A percentile compares a stretch with the other conserved stretches of the same genome.
These are phyloP conservation scores for Penicillium samsonianum DNA, from an alignment of 495 filamentous ascomycete species.

Conservation along the genomic window DNA sequence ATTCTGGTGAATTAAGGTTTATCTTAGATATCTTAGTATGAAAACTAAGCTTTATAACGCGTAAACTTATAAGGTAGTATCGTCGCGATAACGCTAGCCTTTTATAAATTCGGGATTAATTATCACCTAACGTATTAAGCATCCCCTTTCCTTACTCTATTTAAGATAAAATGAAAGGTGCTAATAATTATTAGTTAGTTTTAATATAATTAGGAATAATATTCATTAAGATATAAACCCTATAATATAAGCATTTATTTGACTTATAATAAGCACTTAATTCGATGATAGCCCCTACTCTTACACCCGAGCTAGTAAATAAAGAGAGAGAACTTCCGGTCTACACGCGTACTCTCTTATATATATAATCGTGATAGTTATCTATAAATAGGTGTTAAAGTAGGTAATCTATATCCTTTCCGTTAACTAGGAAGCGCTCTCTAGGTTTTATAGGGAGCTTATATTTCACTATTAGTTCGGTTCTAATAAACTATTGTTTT, in stretches of 20 bases:
- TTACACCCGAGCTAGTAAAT: conserved; percentile 21
- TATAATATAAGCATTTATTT: conserved; percentile 31
- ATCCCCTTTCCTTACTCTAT: conserved; percentile 9
- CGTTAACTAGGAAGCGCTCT: conserved; percentile 19
- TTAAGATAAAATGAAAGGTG: conserved; percentile 25
- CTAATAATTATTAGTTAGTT: conserved; percentile 13
- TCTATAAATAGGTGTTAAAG: conserved; percentile 19
- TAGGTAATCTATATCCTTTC: conserved; percentile 25
- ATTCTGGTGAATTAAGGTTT: no score
- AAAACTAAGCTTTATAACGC: no score
- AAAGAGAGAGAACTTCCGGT: conserved; percentile 22
- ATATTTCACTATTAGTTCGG: conserved; percentile 18
- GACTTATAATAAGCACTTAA: conserved; percentile 23
- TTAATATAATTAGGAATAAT: neutral
- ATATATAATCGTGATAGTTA: conserved; percentile 25
- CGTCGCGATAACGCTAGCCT: conserved; percentile 18
- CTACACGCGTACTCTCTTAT: conserved; percentile 24
- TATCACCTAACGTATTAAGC: conserved; percentile 24
- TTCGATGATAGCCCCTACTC: conserved; percentile 26
- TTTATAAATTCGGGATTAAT: conserved; percentile 29
- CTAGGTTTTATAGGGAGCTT: conserved; percentile 21
- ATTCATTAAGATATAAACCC: conserved; percentile 14
- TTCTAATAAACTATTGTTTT: conserved; percentile 20
- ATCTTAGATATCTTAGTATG: no score
- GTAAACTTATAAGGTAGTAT: conserved; percentile 17